Evolutionary conservation across 2,329 filamentous ascomycete species (phyloP).

Genomic region (Sordariomycetes sp.): DNA sequence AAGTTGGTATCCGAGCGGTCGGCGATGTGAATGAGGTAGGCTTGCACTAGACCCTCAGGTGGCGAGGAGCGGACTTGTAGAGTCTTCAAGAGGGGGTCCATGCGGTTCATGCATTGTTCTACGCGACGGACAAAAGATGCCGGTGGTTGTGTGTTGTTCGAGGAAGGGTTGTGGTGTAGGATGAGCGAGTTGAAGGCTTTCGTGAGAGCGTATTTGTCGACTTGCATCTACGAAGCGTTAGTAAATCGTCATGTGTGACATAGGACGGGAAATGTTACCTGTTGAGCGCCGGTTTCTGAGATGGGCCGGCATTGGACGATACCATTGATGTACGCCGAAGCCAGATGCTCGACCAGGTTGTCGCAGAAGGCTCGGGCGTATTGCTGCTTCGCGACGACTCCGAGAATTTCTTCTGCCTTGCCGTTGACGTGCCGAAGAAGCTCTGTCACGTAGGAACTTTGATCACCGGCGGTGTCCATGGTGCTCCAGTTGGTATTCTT

Average conservation of each 20-base stretch:
- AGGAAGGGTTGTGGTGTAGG: conserved; percentile 46
- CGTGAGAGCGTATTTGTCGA: conserved; percentile 87
- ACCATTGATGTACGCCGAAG: conserved; percentile 69
- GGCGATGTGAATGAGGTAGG: conserved; percentile 93
- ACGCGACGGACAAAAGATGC: conserved; percentile 77
- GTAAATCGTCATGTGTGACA: not conserved
- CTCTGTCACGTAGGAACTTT: conserved; percentile 84
- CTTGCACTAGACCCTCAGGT: conserved; percentile 89
- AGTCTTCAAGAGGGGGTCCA: conserved; percentile 91
- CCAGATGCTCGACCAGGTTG: conserved; percentile 84
- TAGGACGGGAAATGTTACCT: conserved; percentile 40
- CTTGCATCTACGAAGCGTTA: conserved; percentile 59
- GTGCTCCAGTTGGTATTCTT: conserved; percentile 90
- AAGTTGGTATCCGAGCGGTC: conserved; percentile 94
- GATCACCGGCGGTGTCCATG: conserved; percentile 87
- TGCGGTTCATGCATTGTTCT: conserved; percentile 70
- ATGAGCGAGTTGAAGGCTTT: conserved; percentile 68
- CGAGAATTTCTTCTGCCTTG: conserved; percentile 66
- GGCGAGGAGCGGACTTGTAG: conserved; percentile 88
- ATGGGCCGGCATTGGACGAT: conserved; percentile 86
- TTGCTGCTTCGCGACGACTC: conserved; percentile 76
- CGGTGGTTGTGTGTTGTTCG: conserved; percentile 29
- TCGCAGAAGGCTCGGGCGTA: conserved; percentile 94
- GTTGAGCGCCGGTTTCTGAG: conserved; percentile 88
- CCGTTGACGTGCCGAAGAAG: conserved; percentile 65